Evolutionary conservation across 176 grass and related monocot genomes (phyloP), one percentile per base, ranked within the genome.

Genomic region (Ampelocalamus luodianensis): DNA sequence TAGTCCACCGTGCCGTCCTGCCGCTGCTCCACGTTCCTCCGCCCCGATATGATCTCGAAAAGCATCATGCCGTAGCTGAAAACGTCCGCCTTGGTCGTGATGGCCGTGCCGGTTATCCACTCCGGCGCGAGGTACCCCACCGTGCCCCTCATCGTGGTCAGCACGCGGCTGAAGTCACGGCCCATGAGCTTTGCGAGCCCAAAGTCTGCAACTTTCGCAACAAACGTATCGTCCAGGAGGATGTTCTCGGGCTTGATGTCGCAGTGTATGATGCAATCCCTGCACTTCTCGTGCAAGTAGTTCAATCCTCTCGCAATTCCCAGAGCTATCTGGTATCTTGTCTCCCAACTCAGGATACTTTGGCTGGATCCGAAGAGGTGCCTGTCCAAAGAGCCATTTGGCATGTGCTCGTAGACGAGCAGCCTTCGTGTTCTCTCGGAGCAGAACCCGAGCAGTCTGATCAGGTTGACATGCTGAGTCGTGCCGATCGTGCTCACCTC

Each of bases 231-330:
- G 1, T 61, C 59, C 59, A 86, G 66, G 24, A 86, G 83, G 66
- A 90, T 90, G 83, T 90, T 90, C 66, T 90, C 88, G 8, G 88
- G 88, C 55, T 90, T 90, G 83, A 90, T 72, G 72, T 90, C 88
- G 56, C 88, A 82, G 65, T 86, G 88, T 56, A 90, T 86, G 83
- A 90, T 90, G 83, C 23, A 71, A 2, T 71, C 68, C 38, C 40
- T 26, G 68, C 68, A 45, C 45, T 43, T 71, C 40, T 71, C 40
- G 2, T 71, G 68, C 5, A 71, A 5, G 7, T 71, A 71, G 22
- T 45, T 5, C 0, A 71, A 15, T 71, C 40, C 40, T 4, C 22
- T 71, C 0, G 68, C 68, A 18, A 71, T 14, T 45, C 67, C 65
- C 17, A 68, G 17, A 22, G 23, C 10, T 1, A 14, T 69, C 10